These are phyloP conservation scores for Claviceps pusilla DNA, from an alignment of 2,329 filamentous ascomycete genomes.

Conservation along the genomic window DNA sequence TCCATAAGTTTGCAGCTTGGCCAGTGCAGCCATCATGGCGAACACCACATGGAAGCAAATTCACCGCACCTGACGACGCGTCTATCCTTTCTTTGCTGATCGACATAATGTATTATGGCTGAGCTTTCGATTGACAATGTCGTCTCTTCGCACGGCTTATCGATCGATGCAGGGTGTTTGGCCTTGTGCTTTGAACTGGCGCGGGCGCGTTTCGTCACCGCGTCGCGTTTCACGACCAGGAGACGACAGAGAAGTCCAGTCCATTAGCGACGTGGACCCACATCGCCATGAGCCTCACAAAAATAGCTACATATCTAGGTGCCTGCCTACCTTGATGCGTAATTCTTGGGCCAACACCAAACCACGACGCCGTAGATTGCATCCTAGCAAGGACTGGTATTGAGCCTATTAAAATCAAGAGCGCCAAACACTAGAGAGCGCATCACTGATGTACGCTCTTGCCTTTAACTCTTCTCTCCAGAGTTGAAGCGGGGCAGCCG, in stretches of 20 bases:
- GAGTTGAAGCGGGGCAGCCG: too few relatives aligned
- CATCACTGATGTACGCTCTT: too few relatives aligned
- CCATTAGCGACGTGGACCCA: too few relatives aligned
- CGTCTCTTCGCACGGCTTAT: background rate
- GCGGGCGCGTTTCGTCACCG: background rate
- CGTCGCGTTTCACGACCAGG: background rate
- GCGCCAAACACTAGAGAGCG: too few relatives aligned
- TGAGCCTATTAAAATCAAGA: too few relatives aligned
- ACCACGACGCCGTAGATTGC: too few relatives aligned
- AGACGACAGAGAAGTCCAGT: background rate
- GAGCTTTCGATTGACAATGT: background rate
- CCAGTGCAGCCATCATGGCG: slow-evolving; percentile 62
- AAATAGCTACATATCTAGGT: background rate
- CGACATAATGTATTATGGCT: slow-evolving; percentile 24
- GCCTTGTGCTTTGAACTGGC: background rate
- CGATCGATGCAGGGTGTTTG: background rate
- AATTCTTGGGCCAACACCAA: too few relatives aligned
- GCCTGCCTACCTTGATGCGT: too few relatives aligned
- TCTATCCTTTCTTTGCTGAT: slow-evolving; percentile 16
- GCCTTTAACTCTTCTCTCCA: too few relatives aligned
- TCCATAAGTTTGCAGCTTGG: slow-evolving; percentile 54
- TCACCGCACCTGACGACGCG: slow-evolving; percentile 35
- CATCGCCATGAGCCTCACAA: too few relatives aligned
- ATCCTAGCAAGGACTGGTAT: too few relatives aligned
- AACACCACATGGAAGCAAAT: slow-evolving; percentile 69